A percentile compares a stretch with the other conserved stretches of the same genome.
These are phyloP conservation scores for Magnolia kwangsiensis DNA, from an alignment of 164 flowering plant species.

Conservation along the genomic window DNA sequence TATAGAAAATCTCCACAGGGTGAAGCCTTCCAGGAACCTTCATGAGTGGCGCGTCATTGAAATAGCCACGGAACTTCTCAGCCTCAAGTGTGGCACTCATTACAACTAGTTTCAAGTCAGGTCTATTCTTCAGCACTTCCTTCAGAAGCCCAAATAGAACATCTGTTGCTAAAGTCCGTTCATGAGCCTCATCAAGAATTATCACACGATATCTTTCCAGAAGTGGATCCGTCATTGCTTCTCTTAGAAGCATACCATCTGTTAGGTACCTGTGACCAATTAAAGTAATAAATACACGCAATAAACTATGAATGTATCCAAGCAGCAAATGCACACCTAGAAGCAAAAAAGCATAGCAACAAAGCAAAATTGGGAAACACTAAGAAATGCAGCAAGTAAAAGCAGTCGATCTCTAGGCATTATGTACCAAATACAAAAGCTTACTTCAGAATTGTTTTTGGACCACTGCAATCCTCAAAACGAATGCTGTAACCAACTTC, in stretches of 20 bases:
- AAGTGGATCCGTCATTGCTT: constrained; percentile 92
- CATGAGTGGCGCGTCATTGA: constrained; percentile 83
- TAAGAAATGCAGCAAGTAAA: background rate
- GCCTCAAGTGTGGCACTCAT: constrained; percentile 99
- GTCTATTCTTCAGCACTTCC: constrained; percentile 75
- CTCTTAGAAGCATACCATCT: constrained; percentile 97
- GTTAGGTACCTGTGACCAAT: constrained; percentile 63
- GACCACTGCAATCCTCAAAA: constrained; percentile 89
- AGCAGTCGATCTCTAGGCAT: background rate
- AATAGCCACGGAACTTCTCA: constrained; percentile 89
- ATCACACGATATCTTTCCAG: constrained; percentile 79
- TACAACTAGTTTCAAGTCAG: constrained; percentile 79
- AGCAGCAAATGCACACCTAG: background rate
- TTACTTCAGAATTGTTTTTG: constrained; percentile 84
- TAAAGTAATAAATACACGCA: background rate
- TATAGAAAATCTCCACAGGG: constrained; percentile 92
- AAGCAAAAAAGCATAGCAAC: background rate
- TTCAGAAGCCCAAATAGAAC: constrained; percentile 89
- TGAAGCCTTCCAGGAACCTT: constrained; percentile 95
- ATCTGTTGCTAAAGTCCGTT: constrained; percentile 89
- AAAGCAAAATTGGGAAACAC: background rate
- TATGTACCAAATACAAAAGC: constrained; percentile 4
- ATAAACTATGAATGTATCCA: constrained; percentile 40
- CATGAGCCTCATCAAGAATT: constrained; percentile 95
- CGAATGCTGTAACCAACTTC: constrained; percentile 99